These are phyloP conservation scores for Crithidia thermophila DNA, from an alignment of 208 protist genomes.

Conservation along the genomic window DNA sequence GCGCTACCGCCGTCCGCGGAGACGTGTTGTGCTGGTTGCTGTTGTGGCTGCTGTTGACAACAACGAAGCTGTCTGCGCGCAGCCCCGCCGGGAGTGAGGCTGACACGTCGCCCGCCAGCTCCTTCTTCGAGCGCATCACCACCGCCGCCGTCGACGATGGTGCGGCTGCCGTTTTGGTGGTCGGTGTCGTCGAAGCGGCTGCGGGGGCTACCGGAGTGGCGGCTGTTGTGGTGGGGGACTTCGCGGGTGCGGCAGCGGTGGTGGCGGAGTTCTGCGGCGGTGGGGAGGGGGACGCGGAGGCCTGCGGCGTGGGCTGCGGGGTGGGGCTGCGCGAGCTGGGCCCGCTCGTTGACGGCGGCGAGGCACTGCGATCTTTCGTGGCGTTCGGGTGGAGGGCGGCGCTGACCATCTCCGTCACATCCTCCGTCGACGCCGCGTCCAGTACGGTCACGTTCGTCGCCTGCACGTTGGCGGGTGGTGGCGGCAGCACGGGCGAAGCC, in stretches of 20 bases:
- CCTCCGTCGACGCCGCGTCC: background rate
- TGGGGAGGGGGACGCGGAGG: background rate
- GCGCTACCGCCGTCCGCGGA: too few relatives aligned
- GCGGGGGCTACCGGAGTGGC: background rate
- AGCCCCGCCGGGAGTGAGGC: background rate
- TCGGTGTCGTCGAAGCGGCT: too few relatives aligned
- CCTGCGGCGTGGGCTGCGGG: background rate
- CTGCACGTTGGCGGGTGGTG: slow-evolving; percentile 12
- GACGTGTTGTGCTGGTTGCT: too few relatives aligned
- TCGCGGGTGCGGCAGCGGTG: background rate
- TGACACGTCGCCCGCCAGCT: background rate
- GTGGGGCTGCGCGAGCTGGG: background rate
- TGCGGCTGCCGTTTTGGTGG: background rate
- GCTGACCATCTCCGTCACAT: background rate
- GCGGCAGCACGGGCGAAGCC: background rate
- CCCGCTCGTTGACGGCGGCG: background rate
- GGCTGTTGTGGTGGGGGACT: background rate
- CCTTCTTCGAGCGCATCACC: slow-evolving; percentile 9
- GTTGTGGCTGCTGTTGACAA: background rate
- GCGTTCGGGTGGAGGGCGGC: background rate
- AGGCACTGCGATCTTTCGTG: background rate
- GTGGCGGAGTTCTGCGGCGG: background rate
- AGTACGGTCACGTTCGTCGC: slow-evolving; percentile 19
- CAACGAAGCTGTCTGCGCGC: background rate
- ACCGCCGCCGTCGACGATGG: slow-evolving; percentile 11